These are phyloP conservation scores for Endocalyx cinctus DNA, from an alignment of 2,329 filamentous ascomycete species.

Conservation along the genomic window DNA sequence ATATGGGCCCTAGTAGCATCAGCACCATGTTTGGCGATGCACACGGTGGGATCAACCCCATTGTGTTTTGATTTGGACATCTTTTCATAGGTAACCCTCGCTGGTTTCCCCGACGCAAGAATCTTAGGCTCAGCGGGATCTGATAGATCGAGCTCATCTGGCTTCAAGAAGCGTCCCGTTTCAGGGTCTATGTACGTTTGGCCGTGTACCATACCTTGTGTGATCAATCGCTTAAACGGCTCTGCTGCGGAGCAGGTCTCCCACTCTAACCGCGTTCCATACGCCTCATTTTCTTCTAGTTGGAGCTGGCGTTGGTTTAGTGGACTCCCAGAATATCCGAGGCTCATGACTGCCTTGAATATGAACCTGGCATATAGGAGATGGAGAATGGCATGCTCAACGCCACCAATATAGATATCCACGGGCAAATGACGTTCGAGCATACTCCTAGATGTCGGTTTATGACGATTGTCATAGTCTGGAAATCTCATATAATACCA, in stretches of 20 bases:
- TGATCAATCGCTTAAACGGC: constrained; percentile 77
- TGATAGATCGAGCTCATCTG: constrained; percentile 65
- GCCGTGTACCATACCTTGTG: constrained; percentile 91
- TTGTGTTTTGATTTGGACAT: constrained; percentile 97
- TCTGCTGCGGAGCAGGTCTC: constrained; percentile 38
- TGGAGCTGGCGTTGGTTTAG: constrained; percentile 2
- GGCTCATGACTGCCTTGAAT: constrained; percentile 73
- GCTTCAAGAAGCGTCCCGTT: constrained; percentile 72
- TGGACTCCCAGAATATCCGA: constrained; percentile 26
- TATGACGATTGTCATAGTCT: constrained; percentile 60
- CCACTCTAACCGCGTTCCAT: constrained; percentile 9
- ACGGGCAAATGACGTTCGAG: constrained; percentile 63
- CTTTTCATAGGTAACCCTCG: constrained; percentile 72
- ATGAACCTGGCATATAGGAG: constrained; percentile 86
- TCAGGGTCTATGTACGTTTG: constrained; percentile 73
- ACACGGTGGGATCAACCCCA: constrained; percentile 73
- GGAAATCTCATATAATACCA: constrained; percentile 87
- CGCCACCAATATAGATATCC: constrained; percentile 82
- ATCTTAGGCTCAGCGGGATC: constrained; percentile 55
- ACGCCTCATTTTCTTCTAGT: background rate
- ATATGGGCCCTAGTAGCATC: constrained; percentile 84
- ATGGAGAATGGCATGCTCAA: constrained; percentile 88
- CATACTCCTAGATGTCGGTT: constrained; percentile 57
- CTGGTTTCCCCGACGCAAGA: constrained; percentile 52
- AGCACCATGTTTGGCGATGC: constrained; percentile 71